Evolutionary conservation across 306 rosid species (phyloP), one percentile per base, ranked within the genome.

Genomic region (Arachis hypogaea): DNA sequence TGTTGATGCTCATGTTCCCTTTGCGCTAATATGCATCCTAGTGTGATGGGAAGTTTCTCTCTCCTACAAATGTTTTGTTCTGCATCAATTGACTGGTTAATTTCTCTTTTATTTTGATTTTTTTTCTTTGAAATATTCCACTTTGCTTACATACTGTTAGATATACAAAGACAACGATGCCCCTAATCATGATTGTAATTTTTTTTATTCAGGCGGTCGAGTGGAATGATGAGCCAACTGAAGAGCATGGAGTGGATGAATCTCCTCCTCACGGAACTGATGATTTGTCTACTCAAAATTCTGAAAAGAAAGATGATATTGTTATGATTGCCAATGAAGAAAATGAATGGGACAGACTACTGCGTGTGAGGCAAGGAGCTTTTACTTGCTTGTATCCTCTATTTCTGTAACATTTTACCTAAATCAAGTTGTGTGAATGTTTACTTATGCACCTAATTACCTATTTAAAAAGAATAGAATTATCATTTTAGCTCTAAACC

Each of bases 171-270:
- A 41, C 28, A 58, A 11, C 70, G 30, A 47, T 57, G 7, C 64
- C 67, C 45, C 65, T 71, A 58, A 71, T 47, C 30, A 1, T 70
- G 67, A 71, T 66, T 77, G 73, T 65, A 65, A 14, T 59, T 74
- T 74, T 77, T 51, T 51, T 74, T 73, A 30, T 73, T 42, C 84
- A 95, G 99, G 85, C 98, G 22, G 77, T 86, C 44, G 98, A 92
- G 74, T 95, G 99, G 99, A 95, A 90, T 90, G 99, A 95, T 7
- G 99, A 95, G 82, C 88, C 88, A 73, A 73, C 92, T 42, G 98
- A 90, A 83, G 99, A 95, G 72, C 92, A 84, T 55, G 90, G 78
- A 51, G 89, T 72, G 77, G 92, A 88, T 76, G 99, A 92, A 86
- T 88, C 96, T 62, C 91, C 97, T 69, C 78, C 84, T 61, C 78